Conservation (phyloP, 176 grass and related monocot genomes). For the Neostapfia colusana region DNA sequence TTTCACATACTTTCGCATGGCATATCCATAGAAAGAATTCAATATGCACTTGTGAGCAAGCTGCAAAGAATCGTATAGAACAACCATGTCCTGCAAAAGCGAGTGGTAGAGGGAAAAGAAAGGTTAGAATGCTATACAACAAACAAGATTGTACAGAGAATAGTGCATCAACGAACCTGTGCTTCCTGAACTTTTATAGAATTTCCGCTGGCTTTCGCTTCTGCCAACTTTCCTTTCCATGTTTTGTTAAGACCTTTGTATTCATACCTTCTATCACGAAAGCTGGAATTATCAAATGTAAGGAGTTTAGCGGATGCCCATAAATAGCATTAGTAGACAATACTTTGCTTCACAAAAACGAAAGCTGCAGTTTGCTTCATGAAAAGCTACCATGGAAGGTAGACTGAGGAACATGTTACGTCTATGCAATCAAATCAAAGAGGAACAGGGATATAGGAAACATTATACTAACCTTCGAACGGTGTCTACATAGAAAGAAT, state of each 20-base stretch:
- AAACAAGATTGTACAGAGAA: slow-evolving; percentile 6
- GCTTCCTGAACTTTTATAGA: slow-evolving; percentile 99
- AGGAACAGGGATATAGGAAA: slow-evolving; percentile 7
- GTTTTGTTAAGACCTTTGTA: slow-evolving; percentile 99
- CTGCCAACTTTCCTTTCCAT: slow-evolving; percentile 91
- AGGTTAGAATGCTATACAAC: slow-evolving; percentile 36
- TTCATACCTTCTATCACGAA: slow-evolving; percentile 97
- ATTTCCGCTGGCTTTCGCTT: slow-evolving; percentile 82
- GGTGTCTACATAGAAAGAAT: slow-evolving; percentile 98
- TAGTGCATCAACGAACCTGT: slow-evolving; percentile 52
- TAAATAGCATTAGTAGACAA: slow-evolving; percentile 24
- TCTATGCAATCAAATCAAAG: slow-evolving; percentile 23
- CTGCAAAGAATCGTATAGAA: slow-evolving; percentile 96
- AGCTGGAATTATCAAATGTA: slow-evolving; percentile 65
- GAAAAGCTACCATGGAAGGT: slow-evolving; percentile 12
- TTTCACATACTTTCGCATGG: slow-evolving; percentile 92
- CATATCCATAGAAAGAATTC: slow-evolving; percentile 99
- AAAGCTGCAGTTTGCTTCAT: slow-evolving; percentile 8
- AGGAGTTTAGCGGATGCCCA: slow-evolving; percentile 28
- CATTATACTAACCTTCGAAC: slow-evolving; percentile 66
- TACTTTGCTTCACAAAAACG: slow-evolving; percentile 13
- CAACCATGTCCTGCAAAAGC: slow-evolving; percentile 92
- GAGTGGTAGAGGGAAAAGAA: slow-evolving; percentile 18
- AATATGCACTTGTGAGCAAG: slow-evolving; percentile 99
- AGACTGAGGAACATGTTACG: slow-evolving; percentile 10